phyloP scores from a whole-genome alignment of 148 eudicot species.

The Suaeda aralocaspica region DNA sequence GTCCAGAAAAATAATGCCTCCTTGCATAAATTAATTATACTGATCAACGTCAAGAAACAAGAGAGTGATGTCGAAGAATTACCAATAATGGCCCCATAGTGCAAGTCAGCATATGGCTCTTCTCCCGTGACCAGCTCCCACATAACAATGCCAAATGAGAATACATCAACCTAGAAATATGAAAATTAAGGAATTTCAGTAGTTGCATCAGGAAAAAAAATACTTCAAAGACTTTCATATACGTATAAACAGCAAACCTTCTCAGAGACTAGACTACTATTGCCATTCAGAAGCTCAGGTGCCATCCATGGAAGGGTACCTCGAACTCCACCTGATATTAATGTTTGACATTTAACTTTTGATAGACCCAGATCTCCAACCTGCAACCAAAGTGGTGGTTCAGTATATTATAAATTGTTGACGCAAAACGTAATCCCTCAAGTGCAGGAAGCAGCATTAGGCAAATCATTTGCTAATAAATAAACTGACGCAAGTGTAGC shows the following conservation, averaged over 20 bases:
- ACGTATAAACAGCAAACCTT: constrained; percentile 33
- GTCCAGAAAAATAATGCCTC: too few species aligned
- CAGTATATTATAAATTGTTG: too few species aligned
- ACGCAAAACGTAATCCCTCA: too few species aligned
- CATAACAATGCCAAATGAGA: constrained; percentile 85
- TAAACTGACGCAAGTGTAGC: background rate
- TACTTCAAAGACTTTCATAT: background rate
- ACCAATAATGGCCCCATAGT: constrained; percentile 96
- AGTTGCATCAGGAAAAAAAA: background rate
- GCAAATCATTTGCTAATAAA: too few species aligned
- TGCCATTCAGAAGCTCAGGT: constrained; percentile 89
- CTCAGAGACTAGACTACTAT: constrained; percentile 79
- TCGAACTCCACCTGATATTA: constrained; percentile 94
- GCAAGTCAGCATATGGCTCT: constrained; percentile 93
- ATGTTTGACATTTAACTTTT: constrained; percentile 85
- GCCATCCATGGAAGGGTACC: constrained; percentile 99
- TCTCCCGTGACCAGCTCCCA: constrained; percentile 95
- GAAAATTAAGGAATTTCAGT: background rate
- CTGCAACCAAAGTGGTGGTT: too few species aligned
- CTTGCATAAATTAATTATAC: too few species aligned
- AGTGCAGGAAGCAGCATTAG: too few species aligned
- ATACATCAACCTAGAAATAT: constrained; percentile 75
- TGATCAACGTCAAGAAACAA: too few species aligned
- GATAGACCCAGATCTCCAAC: constrained; percentile 97
- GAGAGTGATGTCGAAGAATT: too few species aligned